These are phyloP conservation scores for Waitea zeae DNA, from an alignment of 1,284 basidiomycete genomes.

Conservation along the genomic window DNA sequence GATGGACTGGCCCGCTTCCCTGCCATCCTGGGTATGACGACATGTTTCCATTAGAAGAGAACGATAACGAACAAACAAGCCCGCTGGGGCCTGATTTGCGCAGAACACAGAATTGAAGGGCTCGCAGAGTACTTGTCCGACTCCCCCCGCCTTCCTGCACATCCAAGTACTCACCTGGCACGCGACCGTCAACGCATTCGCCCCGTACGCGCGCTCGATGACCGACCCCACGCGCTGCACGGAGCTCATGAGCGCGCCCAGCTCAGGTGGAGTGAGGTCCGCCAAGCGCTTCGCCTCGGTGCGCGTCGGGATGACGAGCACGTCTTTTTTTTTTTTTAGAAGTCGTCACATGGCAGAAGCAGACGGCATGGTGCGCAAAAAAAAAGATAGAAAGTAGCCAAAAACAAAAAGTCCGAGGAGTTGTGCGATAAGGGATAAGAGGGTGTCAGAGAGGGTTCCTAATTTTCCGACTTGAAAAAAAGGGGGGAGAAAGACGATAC, in stretches of 20 bases:
- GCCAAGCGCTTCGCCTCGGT: conserved; percentile 51
- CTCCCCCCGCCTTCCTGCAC: not conserved
- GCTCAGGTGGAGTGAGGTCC: conserved; percentile 56
- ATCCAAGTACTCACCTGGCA: conserved; percentile 45
- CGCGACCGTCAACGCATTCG: conserved; percentile 65
- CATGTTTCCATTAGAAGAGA: too few relatives aligned
- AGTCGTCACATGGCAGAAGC: too few relatives aligned
- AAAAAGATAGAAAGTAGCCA: too few relatives aligned
- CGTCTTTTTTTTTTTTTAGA: conserved; percentile 35
- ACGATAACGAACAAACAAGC: too few relatives aligned
- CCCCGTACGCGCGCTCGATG: conserved; percentile 54
- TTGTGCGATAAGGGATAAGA: conserved; percentile 1
- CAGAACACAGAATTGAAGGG: not conserved
- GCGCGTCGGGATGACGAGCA: conserved; percentile 71
- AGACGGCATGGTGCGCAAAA: too few relatives aligned
- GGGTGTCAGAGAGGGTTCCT: not conserved
- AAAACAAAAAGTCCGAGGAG: conserved; percentile 4
- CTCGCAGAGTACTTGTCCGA: not conserved
- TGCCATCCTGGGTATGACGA: conserved; percentile 53
- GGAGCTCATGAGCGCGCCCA: conserved; percentile 61
- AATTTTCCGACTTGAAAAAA: not conserved
- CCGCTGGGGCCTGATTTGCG: too few relatives aligned
- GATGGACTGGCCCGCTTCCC: conserved; percentile 71
- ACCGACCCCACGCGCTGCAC: conserved; percentile 57
- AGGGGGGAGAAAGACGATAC: conserved; percentile 19